Base-by-base conservation (phyloP, 1,284 basidiomycete genomes). In the Heterobasidion parviporum region DNA sequence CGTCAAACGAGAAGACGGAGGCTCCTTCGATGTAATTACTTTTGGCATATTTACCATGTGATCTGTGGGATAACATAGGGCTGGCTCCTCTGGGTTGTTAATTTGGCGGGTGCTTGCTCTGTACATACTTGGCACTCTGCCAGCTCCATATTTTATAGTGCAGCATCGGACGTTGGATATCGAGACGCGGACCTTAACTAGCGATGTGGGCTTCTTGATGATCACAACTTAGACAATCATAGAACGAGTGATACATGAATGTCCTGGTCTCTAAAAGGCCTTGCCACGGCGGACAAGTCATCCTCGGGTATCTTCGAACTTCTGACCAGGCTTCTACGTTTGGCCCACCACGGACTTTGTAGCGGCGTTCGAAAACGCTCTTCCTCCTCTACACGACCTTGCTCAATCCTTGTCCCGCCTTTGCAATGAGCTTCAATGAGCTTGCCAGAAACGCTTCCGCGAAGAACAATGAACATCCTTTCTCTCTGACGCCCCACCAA, bases 1-100 rank as follows among this genome's bases (percentile, higher is more conserved):
- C 60, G 16, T 52, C 63, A 9, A 62, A 64, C 50, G 60, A 55
- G 51, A 61, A 59, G 48, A 33, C 66, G 49, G 68, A 68, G 14
- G 51, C 65, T 43, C 61, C 67, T 46, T 67, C 67, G 33, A 36
- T 57, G 32, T 59, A 59, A 51, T 44, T 51, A 33, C 41, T 41
- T 38, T 35, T 33, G n/a, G n/a, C n/a, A 41, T 41, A 41, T 41
- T 10, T n/a, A 41, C 38, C 12, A 41, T 41, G 46, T 48, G 46
- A 16, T 48, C 46, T 48, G 26, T 12, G n/a, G 18, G 9, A 16
- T 16, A 32, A 48, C 12, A 10, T 16, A 16, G 46, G 26, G 18
- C 52, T 49, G 57, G 56, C 41, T 52, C 33, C 56, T 52, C 20
- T 16, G 57, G 52, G 48, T 38, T 26, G 26, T 51, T 16, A 43